Percentiles rank a stretch among this genome's conserved stretches.
Conservation (phyloP, 78 protist genomes). For the Dictyostelium capitatum region DNA sequence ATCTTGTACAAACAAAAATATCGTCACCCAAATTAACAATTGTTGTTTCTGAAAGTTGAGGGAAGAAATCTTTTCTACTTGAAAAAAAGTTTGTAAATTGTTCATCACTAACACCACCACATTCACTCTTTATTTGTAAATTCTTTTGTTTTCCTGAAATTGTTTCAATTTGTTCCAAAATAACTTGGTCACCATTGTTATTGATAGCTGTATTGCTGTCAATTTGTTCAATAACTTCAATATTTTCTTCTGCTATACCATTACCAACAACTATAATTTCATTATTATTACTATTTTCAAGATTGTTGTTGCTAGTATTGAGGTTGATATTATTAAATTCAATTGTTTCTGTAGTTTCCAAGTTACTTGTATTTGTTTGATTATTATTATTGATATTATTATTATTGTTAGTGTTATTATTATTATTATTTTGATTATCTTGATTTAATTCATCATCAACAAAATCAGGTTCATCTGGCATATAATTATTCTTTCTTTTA, state of each 20-base stretch:
- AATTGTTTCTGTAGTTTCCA: background rate
- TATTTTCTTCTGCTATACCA: background rate
- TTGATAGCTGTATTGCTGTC: background rate
- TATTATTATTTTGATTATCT: background rate
- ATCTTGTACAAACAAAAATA: constrained; percentile 3
- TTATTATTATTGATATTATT: background rate
- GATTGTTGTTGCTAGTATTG: background rate
- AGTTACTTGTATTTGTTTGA: background rate
- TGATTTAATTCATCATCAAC: background rate
- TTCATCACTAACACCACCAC: constrained; percentile 65
- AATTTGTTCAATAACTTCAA: too few relatives aligned
- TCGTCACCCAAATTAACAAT: constrained; percentile 48
- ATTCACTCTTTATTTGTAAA: constrained; percentile 26
- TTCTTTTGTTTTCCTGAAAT: background rate
- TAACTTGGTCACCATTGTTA: background rate
- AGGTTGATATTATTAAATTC: background rate
- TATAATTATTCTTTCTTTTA: constrained; percentile 47
- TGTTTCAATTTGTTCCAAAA: background rate
- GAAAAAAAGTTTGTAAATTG: background rate
- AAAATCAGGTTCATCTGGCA: constrained; percentile 30
- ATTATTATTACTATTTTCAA: background rate
- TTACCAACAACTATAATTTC: background rate
- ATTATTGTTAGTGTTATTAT: background rate
- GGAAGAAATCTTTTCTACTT: constrained; percentile 49
- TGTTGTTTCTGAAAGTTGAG: constrained; percentile 38